These are phyloP conservation scores for Candida qinlingensis DNA, from an alignment of 805 yeast genomes.

Conservation along the genomic window DNA sequence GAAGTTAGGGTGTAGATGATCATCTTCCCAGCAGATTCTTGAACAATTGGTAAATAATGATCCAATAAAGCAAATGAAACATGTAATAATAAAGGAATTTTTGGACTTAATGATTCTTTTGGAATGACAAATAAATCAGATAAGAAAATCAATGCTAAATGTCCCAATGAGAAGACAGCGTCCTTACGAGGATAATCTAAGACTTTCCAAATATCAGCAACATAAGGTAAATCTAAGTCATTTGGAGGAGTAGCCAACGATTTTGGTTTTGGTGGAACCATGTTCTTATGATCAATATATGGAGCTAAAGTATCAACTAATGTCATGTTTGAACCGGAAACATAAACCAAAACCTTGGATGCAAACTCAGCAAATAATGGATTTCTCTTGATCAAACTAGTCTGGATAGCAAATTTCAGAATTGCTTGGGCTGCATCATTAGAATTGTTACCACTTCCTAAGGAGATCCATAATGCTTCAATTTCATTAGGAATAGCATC, in stretches of 20 bases:
- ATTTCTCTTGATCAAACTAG: conserved; percentile 65
- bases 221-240: conserved; percentile 54
- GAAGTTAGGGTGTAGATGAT: conserved; percentile 65
- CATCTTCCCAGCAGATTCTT: conserved; percentile 76
- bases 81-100: conserved; percentile 72
- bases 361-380: conserved; percentile 72
- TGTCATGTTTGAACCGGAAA: conserved; percentile 53
- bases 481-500: conserved; percentile 77
- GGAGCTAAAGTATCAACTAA: conserved; percentile 57
- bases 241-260: conserved; percentile 27
- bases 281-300: conserved; percentile 75
- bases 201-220: conserved; percentile 61
- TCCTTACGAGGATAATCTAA: conserved; percentile 57
- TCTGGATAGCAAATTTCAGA: conserved; percentile 60
- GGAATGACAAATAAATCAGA: conserved; percentile 74
- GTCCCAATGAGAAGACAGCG: conserved; percentile 81
- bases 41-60: conserved; percentile 79
- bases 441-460: conserved; percentile 69
- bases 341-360: conserved; percentile 74
- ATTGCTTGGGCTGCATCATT: conserved; percentile 71
- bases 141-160: conserved; percentile 75
- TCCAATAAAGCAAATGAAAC: conserved; percentile 77
- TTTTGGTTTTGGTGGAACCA: conserved; percentile 69
- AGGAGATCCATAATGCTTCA: conserved; percentile 91
- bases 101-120: conserved; percentile 52